Conservation (phyloP, 805 yeast genomes). For the Yamadazyma kitorensis region DNA sequence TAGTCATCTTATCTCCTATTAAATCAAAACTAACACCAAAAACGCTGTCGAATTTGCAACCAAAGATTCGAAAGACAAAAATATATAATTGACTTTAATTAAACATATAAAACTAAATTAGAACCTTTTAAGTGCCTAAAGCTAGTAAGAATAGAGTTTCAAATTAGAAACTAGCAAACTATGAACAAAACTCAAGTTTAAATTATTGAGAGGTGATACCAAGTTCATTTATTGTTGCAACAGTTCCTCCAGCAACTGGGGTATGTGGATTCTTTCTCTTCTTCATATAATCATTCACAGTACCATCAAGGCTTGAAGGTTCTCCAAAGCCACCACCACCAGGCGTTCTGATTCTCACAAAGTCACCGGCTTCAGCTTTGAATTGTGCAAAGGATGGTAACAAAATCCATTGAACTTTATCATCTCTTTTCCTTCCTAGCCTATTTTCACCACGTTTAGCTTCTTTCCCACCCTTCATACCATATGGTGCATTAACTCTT, state of each 20-base stretch:
- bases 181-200: no score
- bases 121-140: no score
- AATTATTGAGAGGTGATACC: slow-evolving; percentile 18
- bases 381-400: slow-evolving; percentile 67
- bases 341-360: slow-evolving; percentile 65
- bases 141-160: no score
- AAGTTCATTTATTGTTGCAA: slow-evolving; percentile 17
- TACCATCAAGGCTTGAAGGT: slow-evolving; percentile 1
- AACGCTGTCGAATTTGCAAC: no score
- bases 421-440: slow-evolving; percentile 26
- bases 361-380: slow-evolving; percentile 55
- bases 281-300: neutral
- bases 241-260: slow-evolving; percentile 19
- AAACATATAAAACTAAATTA: no score
- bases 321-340: slow-evolving; percentile 73
- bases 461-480: slow-evolving; percentile 26
- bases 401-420: slow-evolving; percentile 16
- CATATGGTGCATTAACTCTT: slow-evolving; percentile 16
- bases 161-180: no score
- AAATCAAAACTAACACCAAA: no score
- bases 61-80: no score
- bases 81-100: no score
- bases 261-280: slow-evolving; percentile 1
- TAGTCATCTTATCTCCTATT: no score
- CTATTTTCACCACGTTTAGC: slow-evolving; percentile 35